Percentiles rank a stretch among this genome's conserved stretches.
These are phyloP conservation scores for Epichloe uncinata DNA, from an alignment of 2,329 filamentous ascomycete species.

Conservation along the genomic window DNA sequence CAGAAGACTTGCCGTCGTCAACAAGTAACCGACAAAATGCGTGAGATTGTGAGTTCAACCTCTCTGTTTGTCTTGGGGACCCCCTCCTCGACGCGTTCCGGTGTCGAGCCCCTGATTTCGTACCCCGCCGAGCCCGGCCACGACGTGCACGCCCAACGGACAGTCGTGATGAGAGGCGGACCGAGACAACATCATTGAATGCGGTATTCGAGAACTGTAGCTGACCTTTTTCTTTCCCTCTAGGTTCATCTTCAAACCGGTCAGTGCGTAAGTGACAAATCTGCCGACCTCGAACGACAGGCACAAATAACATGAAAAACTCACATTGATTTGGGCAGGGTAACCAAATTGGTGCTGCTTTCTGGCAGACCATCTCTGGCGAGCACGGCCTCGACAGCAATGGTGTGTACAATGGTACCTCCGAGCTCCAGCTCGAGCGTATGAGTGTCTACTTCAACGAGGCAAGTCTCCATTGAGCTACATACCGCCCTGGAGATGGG, in stretches of 20 bases:
- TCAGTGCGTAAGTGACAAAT: conserved; percentile 66
- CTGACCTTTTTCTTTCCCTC: conserved; percentile 46
- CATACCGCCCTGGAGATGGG: background rate
- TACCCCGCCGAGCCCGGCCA: conserved; percentile 19
- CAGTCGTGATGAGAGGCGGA: background rate
- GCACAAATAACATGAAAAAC: conserved; percentile 12
- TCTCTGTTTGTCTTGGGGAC: conserved; percentile 6
- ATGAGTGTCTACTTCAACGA: conserved; percentile 99
- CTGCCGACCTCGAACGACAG: background rate
- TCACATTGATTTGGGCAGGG: conserved; percentile 48
- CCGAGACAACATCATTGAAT: background rate
- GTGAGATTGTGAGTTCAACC: conserved; percentile 51
- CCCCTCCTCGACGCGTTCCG: conserved; percentile 27
- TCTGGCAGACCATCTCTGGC: conserved; percentile 85
- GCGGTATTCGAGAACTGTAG: conserved; percentile 12
- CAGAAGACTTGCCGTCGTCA: conserved; percentile 10
- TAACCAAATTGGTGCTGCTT: conserved; percentile 99
- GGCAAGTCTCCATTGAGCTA: conserved; percentile 22
- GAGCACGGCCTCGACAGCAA: conserved; percentile 96
- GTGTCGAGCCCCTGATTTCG: conserved; percentile 21
- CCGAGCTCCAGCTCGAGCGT: conserved; percentile 96
- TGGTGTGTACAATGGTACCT: conserved; percentile 97
- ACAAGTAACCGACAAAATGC: conserved; percentile 37
- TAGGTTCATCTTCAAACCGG: conserved; percentile 99
- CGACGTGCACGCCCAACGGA: background rate